Percentiles rank a stretch among this genome's conserved stretches.
Conservation (phyloP, 768 basidiomycete genomes). For the Psilocybe cubensis region DNA sequence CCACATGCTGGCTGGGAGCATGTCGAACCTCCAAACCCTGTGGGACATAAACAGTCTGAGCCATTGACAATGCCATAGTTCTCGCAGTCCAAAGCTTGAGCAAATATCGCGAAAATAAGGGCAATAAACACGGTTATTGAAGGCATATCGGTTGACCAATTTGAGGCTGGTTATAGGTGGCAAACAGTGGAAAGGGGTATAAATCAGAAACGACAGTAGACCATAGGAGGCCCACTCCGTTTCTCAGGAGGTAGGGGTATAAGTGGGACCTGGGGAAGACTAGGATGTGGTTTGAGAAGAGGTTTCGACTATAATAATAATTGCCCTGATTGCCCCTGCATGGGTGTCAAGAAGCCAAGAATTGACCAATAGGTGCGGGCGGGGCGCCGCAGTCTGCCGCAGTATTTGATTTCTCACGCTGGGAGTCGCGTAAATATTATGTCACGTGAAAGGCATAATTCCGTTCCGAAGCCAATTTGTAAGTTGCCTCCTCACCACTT, state of each 20-base stretch:
- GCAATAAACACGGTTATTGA: conserved; percentile 14
- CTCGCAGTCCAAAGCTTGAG: conserved; percentile 54
- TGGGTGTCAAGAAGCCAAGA: not conserved
- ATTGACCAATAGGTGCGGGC: not conserved
- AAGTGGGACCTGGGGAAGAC: not conserved
- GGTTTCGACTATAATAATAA: no score
- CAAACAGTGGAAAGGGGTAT: not conserved
- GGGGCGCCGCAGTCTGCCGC: not conserved
- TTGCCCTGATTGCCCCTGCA: not conserved
- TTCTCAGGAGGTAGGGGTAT: not conserved
- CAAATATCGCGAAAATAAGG: conserved; percentile 24
- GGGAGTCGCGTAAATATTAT: not conserved
- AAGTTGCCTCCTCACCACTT: not conserved
- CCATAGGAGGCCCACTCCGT: not conserved
- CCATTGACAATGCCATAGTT: conserved; percentile 69
- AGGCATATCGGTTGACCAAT: conserved; percentile 8
- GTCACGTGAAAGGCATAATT: not conserved
- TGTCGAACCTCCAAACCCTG: conserved; percentile 75
- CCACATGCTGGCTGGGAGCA: conserved; percentile 79
- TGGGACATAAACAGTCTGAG: conserved; percentile 73
- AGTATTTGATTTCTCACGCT: no score
- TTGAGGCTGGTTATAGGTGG: not conserved
- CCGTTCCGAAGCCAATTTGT: not conserved
- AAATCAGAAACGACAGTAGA: not conserved
- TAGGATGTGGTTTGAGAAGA: not conserved